Conservation (phyloP, 176 grass and related monocot species). For the Microstegium vimineum region DNA sequence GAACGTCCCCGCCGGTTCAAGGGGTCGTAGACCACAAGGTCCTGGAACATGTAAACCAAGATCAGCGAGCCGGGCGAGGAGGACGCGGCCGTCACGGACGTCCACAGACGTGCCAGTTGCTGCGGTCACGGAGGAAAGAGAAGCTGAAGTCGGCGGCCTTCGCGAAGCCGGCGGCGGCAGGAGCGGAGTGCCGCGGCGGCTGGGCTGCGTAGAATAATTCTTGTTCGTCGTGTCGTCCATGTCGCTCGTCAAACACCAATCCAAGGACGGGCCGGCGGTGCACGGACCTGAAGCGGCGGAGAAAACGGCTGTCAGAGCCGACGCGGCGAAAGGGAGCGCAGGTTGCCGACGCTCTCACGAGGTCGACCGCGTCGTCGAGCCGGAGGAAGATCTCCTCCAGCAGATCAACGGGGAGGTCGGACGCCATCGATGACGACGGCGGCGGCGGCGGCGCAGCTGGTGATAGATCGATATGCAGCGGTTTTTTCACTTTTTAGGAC, state of each 20-base stretch:
- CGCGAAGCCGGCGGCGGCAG: too few relatives aligned
- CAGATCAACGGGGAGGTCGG: neutral
- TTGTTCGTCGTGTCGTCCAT: too few relatives aligned
- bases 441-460: too few relatives aligned
- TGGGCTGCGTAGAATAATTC: neutral
- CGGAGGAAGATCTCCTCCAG: neutral
- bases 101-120: neutral
- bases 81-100: neutral
- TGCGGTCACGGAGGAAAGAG: too few relatives aligned
- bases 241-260: too few relatives aligned
- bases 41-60: too few relatives aligned
- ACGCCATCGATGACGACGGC: too few relatives aligned
- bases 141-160: too few relatives aligned
- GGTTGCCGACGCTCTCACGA: neutral
- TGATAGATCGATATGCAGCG: too few relatives aligned
- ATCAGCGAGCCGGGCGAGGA: too few relatives aligned
- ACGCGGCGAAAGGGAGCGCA: neutral
- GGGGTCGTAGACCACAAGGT: neutral
- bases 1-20: neutral
- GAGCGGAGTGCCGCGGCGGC: neutral
- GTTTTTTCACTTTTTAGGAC: too few relatives aligned
- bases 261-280: neutral
- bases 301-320: neutral
- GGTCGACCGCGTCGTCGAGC: neutral
- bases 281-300: neutral